phyloP scores from a whole-genome alignment of 2,329 filamentous ascomycete genomes.

The Tricladium varicosporioides region DNA sequence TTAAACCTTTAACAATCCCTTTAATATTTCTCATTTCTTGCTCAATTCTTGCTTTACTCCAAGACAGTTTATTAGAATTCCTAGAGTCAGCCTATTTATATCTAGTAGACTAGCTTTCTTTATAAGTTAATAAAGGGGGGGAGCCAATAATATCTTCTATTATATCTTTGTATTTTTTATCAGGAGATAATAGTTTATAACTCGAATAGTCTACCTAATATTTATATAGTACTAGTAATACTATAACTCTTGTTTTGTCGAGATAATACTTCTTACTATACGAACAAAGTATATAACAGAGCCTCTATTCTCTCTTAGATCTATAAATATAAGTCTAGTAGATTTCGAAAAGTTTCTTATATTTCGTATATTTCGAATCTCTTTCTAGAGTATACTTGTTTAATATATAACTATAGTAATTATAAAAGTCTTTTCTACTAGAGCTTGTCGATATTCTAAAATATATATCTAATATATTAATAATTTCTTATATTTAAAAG shows the following conservation, averaged over 20 bases:
- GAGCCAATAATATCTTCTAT: background rate
- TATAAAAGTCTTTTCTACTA: background rate
- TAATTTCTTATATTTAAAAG: background rate
- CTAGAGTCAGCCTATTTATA: background rate
- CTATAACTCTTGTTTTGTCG: background rate
- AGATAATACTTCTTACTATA: background rate
- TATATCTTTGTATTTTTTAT: background rate
- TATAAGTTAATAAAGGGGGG: background rate
- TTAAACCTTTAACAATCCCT: slow-evolving; percentile 1
- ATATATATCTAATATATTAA: background rate
- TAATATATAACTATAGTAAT: background rate
- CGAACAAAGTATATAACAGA: background rate
- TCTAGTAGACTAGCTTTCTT: background rate
- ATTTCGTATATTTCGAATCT: background rate
- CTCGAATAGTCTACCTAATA: background rate
- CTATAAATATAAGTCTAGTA: background rate
- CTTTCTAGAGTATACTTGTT: background rate
- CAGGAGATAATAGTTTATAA: background rate
- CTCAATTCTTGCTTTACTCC: background rate
- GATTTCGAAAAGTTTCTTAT: background rate
- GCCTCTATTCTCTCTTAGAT: background rate
- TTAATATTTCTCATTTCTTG: slow-evolving; percentile 3
- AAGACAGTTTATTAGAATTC: background rate
- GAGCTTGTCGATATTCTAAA: slow-evolving; percentile 1
- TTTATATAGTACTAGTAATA: background rate